Evolutionary conservation across 768 basidiomycete genomes (phyloP), one percentile per base, ranked within the genome.

Genomic region (Boletus bicolor): DNA sequence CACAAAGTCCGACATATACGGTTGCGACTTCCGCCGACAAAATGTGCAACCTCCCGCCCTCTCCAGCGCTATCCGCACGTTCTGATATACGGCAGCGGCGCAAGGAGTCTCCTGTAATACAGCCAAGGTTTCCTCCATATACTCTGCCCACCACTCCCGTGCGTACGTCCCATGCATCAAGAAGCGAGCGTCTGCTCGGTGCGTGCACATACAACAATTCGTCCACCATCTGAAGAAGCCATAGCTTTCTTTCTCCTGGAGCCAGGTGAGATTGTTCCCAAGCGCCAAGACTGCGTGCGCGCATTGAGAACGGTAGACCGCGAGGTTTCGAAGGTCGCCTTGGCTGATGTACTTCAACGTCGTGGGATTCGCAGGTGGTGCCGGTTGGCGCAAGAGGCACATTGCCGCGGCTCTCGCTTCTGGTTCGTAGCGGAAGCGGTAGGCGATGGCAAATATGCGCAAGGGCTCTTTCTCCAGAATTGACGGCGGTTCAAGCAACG

Each of bases 371-470:
- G 12, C 17, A n/a, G 54, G 41, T 19, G 55, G 54, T n/a, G 53
- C n/a, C 0, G 64, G 56, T 39, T 55, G 56, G 15, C 52, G 58
- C 21, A 76, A 57, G 30, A 72, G 57, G 54, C 54, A 55, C 30
- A 34, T 53, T 3, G 75, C 66, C 11, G 76, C 72, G 3, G 61
- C 43, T 47, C 54, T 66, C 3, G 69, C 68, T 60, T 77, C 76
- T 1, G 49, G 41, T 49, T 65, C 63, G 41, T 71, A 57, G 11
- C 61, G 58, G 47, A 66, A 71, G n/a, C 62, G 63, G 51, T 65
- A 67, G 14, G 75, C 76, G 49, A 76, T 64, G 10, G 70, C 68
- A 51, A 73, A 73, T 9, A 73, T 55, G n/a, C 60, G 62, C 11
- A 70, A 43, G 4, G 76, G 64, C 14, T 66, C 62, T 7, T 59